Base-by-base conservation (phyloP, 768 basidiomycete species). In the Leccinellum albellum region DNA sequence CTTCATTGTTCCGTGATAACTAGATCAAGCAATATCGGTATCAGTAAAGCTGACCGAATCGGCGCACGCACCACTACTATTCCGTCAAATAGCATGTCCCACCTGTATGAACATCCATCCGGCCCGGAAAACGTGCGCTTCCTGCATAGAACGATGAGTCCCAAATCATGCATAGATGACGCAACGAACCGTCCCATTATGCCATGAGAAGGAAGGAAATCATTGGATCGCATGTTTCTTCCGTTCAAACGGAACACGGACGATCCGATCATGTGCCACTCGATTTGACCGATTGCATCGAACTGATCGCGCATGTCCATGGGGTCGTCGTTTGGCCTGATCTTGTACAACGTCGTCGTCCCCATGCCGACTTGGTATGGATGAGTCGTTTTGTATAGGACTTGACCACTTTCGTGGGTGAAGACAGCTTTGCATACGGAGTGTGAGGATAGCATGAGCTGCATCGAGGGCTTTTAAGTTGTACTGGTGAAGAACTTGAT, bases 31-130 rank as follows among this genome's bases (percentile, higher is more conserved):
- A 53, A 29, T 3, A 53, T 62, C 14, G 9, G 26, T 31, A 44
- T 13, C 24, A 7, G 31, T 24, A 42, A 8, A 28, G 20, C 14
- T 4, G n/a, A 3, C 29, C 8, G 9, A 21, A 15, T 32, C 1
- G 28, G n/a, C 4, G 8, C 26, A 66, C 69, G 40, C 40, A 70
- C 63, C 48, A 70, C 63, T 49, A 61, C 61, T 6, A 62, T 60
- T 0, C 50, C 21, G 0, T 47, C 17, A 2, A 51, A 35, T 1
- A 51, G 55, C 57, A 75, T 62, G 13, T 65, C 62, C 75, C 75
- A 77, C 17, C 68, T 66, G 28, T 75, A 76, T n/a, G 66, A 58
- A 14, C 50, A 57, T 7, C 71, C 71, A 50, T 76, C 73, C 6
- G 64, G 71, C 0, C 71, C 75, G 1, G 53, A 68, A 46, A 76